Percentiles rank a stretch among this genome's conserved stretches.
Conservation (phyloP, 164 flowering plant species). For the Litsea cubeba region DNA sequence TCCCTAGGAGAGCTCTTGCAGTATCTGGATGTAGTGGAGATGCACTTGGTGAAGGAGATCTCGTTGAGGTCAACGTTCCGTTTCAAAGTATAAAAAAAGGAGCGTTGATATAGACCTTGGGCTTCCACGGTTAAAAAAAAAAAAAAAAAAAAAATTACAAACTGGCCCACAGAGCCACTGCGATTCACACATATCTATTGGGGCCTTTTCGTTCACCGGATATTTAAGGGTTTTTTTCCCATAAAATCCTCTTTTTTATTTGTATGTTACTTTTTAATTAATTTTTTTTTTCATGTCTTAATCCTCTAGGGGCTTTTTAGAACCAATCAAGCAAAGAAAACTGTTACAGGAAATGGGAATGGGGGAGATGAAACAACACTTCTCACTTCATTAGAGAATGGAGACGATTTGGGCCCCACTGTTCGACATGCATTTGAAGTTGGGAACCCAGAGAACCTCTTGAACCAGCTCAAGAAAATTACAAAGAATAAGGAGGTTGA, state of each 20-base stretch:
- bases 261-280: neutral
- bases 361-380: constrained; percentile 57
- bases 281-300: neutral
- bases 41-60: too few relatives aligned
- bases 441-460: constrained; percentile 68
- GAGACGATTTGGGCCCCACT: constrained; percentile 75
- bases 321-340: constrained; percentile 56
- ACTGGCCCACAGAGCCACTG: too few relatives aligned
- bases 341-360: constrained; percentile 65
- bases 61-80: too few relatives aligned
- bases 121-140: too few relatives aligned
- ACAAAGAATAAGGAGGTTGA: constrained; percentile 83
- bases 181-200: too few relatives aligned
- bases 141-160: too few relatives aligned
- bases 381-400: constrained; percentile 62
- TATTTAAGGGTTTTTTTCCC: too few relatives aligned
- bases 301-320: neutral
- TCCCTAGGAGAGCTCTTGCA: too few relatives aligned
- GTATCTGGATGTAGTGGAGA: too few relatives aligned
- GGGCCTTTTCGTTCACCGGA: too few relatives aligned
- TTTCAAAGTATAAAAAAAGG: too few relatives aligned
- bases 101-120: too few relatives aligned
- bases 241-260: neutral
- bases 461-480: constrained; percentile 64
- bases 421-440: constrained; percentile 78